Percentiles rank a stretch among this genome's conserved stretches.
Evolutionary conservation across 1,139 yeast genomes (phyloP).

Genomic region (Pichia sp.): DNA sequence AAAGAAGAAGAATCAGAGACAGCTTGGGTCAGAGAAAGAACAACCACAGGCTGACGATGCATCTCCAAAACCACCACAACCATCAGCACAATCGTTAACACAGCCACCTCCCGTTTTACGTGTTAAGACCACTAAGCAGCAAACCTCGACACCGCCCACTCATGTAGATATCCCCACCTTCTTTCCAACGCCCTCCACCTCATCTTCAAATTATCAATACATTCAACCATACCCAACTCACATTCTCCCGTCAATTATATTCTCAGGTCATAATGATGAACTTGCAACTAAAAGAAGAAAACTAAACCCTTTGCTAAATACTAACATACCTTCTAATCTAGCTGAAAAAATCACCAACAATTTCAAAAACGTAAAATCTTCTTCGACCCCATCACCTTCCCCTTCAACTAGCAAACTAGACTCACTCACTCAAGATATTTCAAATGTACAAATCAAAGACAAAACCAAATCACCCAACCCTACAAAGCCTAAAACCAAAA

Average conservation of each 20-base stretch:
- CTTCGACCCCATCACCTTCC: not conserved
- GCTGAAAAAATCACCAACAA: conserved; percentile 44
- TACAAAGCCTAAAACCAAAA: conserved; percentile 39
- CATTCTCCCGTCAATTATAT: conserved; percentile 35
- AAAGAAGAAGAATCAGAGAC: too few relatives aligned
- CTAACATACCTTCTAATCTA: conserved; percentile 35
- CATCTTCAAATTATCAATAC: not conserved
- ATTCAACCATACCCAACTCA: conserved; percentile 16
- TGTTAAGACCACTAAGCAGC: too few relatives aligned
- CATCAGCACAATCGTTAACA: too few relatives aligned
- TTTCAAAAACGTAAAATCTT: conserved; percentile 51
- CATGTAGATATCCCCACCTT: not conserved
- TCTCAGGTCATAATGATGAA: not conserved
- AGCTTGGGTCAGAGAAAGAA: too few relatives aligned
- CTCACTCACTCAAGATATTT: not conserved
- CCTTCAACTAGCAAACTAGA: conserved; percentile 13
- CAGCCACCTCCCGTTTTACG: too few relatives aligned
- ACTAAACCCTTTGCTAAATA: conserved; percentile 23
- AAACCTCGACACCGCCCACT: too few relatives aligned
- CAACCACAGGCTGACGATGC: too few relatives aligned
- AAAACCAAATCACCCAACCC: conserved; percentile 27
- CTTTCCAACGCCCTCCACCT: not conserved
- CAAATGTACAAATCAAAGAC: not conserved
- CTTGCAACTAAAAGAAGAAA: conserved; percentile 10
- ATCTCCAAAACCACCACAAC: too few relatives aligned